Base-by-base conservation (phyloP, 192 early-diverging fungal species). In the Rhizoclosmatium globosum region DNA sequence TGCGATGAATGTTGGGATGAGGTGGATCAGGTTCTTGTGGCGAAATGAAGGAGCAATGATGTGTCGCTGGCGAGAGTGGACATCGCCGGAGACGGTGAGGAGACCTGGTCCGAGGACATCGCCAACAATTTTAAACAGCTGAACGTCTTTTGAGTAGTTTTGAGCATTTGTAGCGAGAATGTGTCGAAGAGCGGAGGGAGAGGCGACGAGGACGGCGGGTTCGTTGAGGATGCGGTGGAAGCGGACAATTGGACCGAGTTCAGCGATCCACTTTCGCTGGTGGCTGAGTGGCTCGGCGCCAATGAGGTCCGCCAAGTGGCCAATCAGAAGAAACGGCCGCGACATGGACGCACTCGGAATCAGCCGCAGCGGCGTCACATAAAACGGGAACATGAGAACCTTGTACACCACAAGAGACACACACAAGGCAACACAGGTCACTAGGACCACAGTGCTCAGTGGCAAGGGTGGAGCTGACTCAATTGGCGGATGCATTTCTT, bases 21-120 rank as follows among this genome's bases (percentile, higher is more conserved):
- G 57, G 2, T n/a, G 17, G 13, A 17, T 59, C 11, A 73, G 7
- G 71, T 73, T n/a, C 43, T 73, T 73, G 71, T 17, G 13, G 50
- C 59, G 45, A 42, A 73, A 73, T 2, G 43, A 59, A 17, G 71
- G 71, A 43, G 65, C 61, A 53, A 73, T 73, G 57, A 73, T 64
- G 38, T 59, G 60, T 23, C 71, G 71, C 15, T 73, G 71, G 41
- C 43, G 57, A 19, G 65, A 65, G 53, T 73, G 71, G 2, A 44
- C 56, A n/a, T 41, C 53, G 31, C 43, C 21, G 2, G 3, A 39
- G 38, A n/a, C 45, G 3, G 62, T n/a, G 21, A 39, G 62, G 31
- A 64, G 21, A 23, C 4, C 21, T 3, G 15, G 17, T 44, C 3
- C 31, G 13, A 21, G 38, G 7, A 9, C 21, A 23, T 23, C 45